These are phyloP conservation scores for Aspergillus proliferans DNA, from an alignment of 2,329 filamentous ascomycete genomes.

Conservation along the genomic window DNA sequence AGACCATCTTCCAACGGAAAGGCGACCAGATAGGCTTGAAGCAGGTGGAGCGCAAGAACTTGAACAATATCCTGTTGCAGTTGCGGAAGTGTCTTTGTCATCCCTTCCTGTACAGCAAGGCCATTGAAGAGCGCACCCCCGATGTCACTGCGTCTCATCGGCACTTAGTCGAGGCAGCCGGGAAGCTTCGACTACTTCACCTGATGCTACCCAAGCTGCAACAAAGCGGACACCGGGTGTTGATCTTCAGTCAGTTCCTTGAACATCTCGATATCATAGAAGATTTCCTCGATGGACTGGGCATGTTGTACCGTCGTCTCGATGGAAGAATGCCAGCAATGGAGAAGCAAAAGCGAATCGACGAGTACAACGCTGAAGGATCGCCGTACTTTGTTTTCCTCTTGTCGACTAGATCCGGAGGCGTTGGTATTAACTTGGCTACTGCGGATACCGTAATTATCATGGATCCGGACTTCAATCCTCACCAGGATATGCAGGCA, in stretches of 20 bases:
- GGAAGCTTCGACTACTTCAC: conserved; percentile 78
- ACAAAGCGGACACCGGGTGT: conserved; percentile 77
- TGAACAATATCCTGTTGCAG: conserved; percentile 95
- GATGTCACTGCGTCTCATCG: conserved; percentile 59
- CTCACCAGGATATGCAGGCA: conserved; percentile 95
- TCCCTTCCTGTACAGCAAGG: conserved; percentile 86
- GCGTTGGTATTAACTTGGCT: conserved; percentile 94
- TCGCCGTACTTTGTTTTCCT: conserved; percentile 85
- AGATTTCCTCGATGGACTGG: conserved; percentile 76
- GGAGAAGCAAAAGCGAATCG: conserved; percentile 90
- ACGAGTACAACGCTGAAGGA: conserved; percentile 80
- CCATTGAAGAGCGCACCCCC: conserved; percentile 75
- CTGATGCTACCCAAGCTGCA: conserved; percentile 81
- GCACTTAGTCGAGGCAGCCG: conserved; percentile 84
- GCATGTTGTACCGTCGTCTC: conserved; percentile 68
- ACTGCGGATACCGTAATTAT: conserved; percentile 98
- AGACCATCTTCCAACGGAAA: conserved; percentile 68
- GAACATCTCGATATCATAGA: conserved; percentile 81
- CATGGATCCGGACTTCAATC: conserved; percentile 93
- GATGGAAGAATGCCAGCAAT: conserved; percentile 77
- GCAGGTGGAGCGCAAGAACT: conserved; percentile 64
- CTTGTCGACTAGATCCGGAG: conserved; percentile 86
- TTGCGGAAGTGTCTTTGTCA: conserved; percentile 91
- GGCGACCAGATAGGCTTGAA: conserved; percentile 50
- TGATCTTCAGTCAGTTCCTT: conserved; percentile 95